A percentile compares a stretch with the other conserved stretches of the same genome.
phyloP scores from a whole-genome alignment of 495 filamentous ascomycete species.

The Elasticomyces elasticus region DNA sequence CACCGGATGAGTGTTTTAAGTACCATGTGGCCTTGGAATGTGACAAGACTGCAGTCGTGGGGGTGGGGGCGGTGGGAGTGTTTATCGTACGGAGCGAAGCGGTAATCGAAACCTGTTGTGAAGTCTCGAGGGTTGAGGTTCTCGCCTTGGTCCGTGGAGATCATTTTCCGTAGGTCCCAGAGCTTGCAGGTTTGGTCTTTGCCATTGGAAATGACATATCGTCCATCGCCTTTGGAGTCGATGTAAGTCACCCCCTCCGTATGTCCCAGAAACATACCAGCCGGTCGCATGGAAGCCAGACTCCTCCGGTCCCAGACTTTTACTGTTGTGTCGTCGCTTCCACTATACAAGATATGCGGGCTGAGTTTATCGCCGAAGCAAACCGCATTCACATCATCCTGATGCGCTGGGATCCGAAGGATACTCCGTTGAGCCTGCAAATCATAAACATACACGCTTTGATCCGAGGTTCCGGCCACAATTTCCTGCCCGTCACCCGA shows the following conservation, averaged over 20 bases:
- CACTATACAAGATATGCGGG: constrained; percentile 92
- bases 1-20: constrained; percentile 85
- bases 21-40: constrained; percentile 81
- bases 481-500: constrained; percentile 87
- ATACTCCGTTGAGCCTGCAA: constrained; percentile 67
- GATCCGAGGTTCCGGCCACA: constrained; percentile 73
- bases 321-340: constrained; percentile 86
- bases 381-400: constrained; percentile 90
- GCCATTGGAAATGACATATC: constrained; percentile 86
- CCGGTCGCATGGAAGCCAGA: constrained; percentile 77
- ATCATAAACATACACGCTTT: constrained; percentile 85
- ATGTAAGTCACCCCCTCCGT: constrained; percentile 92
- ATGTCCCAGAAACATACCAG: constrained; percentile 88
- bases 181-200: constrained; percentile 98
- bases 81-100: constrained; percentile 59
- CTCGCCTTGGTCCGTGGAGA: constrained; percentile 56
- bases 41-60: constrained; percentile 84
- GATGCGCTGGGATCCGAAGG: constrained; percentile 66
- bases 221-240: constrained; percentile 90
- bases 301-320: constrained; percentile 94
- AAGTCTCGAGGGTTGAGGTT: constrained; percentile 41
- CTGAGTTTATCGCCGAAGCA: constrained; percentile 85
- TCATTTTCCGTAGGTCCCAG: constrained; percentile 85
- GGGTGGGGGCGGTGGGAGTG: constrained; percentile 64
- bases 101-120: constrained; percentile 76